Conservation (phyloP, 2,329 filamentous ascomycete species). For the Biscogniauxia mediterranea region DNA sequence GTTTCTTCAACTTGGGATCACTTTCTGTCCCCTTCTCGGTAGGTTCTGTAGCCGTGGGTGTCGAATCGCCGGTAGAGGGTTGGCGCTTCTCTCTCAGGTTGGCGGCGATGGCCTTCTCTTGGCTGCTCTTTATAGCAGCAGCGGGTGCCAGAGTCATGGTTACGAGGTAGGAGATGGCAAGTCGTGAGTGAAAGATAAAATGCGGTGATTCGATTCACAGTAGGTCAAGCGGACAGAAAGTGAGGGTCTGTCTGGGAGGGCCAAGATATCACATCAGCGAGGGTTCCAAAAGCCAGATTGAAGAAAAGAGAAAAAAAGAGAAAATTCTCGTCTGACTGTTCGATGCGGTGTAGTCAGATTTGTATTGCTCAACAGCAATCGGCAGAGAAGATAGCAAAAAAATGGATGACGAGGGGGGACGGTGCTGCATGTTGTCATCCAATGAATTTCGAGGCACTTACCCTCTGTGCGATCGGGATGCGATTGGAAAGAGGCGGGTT, state of each 20-base stretch:
- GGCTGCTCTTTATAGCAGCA: conserved; percentile 28
- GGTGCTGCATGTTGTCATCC: conserved; percentile 7
- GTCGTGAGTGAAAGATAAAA: background rate
- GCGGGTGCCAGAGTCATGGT: conserved; percentile 33
- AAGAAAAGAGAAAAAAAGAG: conserved; percentile 11
- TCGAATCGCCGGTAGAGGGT: conserved; percentile 31
- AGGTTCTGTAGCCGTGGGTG: conserved; percentile 30
- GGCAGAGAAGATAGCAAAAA: background rate
- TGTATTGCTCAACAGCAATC: conserved; percentile 3
- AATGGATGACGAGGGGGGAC: background rate
- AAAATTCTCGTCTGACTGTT: conserved; percentile 1
- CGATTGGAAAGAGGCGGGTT: conserved; percentile 10
- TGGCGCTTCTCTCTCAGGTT: conserved; percentile 3
- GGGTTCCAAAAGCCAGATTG: conserved; percentile 21
- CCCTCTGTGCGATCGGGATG: conserved; percentile 12
- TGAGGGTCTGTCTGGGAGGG: conserved; percentile 21
- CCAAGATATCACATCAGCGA: conserved; percentile 25
- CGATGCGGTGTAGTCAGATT: background rate
- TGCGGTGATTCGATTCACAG: conserved; percentile 20
- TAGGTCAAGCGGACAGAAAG: conserved; percentile 15
- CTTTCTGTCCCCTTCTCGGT: conserved; percentile 30
- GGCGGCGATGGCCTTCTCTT: conserved; percentile 17
- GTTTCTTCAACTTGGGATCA: conserved; percentile 48
- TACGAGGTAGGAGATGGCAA: conserved; percentile 1
- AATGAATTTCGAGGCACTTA: conserved; percentile 22